Base-by-base conservation (phyloP, 257 asterid species). In the Ilex asprella region DNA sequence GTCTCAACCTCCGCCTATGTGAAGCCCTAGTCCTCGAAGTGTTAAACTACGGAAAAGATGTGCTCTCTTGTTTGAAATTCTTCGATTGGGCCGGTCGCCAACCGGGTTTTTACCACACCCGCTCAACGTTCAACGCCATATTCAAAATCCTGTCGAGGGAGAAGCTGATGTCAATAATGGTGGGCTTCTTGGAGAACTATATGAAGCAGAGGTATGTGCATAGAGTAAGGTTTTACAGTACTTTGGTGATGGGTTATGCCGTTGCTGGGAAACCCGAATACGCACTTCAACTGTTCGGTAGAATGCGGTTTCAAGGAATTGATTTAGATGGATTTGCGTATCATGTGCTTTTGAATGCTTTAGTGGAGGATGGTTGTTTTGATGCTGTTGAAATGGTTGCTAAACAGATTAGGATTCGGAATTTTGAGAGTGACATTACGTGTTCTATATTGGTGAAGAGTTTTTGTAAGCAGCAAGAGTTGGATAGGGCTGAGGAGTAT, bases 51-150 rank as follows among this genome's bases (percentile, higher is more conserved):
- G 82, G 56, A 6, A 72, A 75, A 4, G 94, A 92, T 51, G 80
- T 82, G 11, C 84, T 85, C 31, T 76, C 87, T 13, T 86, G 95
- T 71, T 70, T 86, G 67, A 89, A 81, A 59, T 89, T 92, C 79
- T 89, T 92, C 72, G 96, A 89, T 68, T 92, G 99, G 99, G 89
- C 86, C n/a, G 97, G 96, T 11, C 74, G 85, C 12, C 95, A 85
- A 64, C 76, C 50, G 2, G 86, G 91, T 27, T 92, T 89, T 75
- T 62, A 70, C 77, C 97, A 89, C 73, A 86, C 97, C 0, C 70
- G 74, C 27, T 66, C 78, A 29, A 86, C 97, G 0, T 92, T 85
- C 76, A 55, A 72, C 66, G 84, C 94, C 15, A 80, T 92, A 52
- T 89, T 92, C 53, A 72, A 74, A 63, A 76, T 89, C 46, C 56